Evolutionary conservation across 164 flowering plant genomes (phyloP).

Genomic region (Pachysandra terminalis): DNA sequence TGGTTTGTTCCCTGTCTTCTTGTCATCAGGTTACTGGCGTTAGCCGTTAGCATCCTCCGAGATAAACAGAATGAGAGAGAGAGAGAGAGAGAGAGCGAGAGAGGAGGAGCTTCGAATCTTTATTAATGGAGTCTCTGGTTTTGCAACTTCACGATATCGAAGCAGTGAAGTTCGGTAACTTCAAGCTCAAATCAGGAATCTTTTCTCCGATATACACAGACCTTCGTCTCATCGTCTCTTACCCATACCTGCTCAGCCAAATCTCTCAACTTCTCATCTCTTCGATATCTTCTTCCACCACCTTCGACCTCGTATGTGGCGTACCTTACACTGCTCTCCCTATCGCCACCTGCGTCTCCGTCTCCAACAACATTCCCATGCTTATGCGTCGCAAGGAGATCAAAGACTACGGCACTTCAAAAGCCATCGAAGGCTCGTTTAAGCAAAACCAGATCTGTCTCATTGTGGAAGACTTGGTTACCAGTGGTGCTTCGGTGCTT

Average conservation of each 20-base stretch:
- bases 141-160: conserved; percentile 82
- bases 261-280: conserved; percentile 66
- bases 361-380: conserved; percentile 65
- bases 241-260: conserved; percentile 73
- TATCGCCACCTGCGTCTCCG: conserved; percentile 79
- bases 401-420: conserved; percentile 80
- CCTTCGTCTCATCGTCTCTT: conserved; percentile 91
- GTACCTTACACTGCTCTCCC: conserved; percentile 98
- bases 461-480: conserved; percentile 81
- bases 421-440: conserved; percentile 75
- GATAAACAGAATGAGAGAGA: too few species aligned
- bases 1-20: too few species aligned
- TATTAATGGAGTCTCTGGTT: conserved; percentile 68
- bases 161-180: conserved; percentile 90
- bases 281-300: conserved; percentile 40
- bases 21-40: too few species aligned
- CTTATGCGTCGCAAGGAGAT: conserved; percentile 92
- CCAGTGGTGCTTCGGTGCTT: conserved; percentile 90
- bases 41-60: too few species aligned
- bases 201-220: conserved; percentile 91
- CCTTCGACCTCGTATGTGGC: conserved; percentile 77
- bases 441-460: conserved; percentile 45
- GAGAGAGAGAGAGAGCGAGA: background rate
- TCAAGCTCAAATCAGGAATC: conserved; percentile 93
- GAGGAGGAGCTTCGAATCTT: conserved; percentile 8